Base-by-base conservation (phyloP, 140 eudicot species). In the Eryngium alpinum region DNA sequence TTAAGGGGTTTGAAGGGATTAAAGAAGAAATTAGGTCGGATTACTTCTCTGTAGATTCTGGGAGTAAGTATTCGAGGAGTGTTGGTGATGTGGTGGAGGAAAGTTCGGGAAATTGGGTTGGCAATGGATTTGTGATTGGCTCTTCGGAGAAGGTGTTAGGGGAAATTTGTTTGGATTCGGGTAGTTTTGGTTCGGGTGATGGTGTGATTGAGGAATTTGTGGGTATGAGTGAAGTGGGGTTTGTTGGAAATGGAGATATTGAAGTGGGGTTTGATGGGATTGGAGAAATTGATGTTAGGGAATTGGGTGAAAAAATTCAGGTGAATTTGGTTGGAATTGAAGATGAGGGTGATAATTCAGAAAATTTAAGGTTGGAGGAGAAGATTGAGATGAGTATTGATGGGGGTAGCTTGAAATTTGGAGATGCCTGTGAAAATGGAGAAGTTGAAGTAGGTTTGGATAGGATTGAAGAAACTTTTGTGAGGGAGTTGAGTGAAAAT, bases 1-100 rank as follows among this genome's bases (percentile, higher is more conserved):
- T 63, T 22, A 46, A 67, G 77, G 84, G 75, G 15, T 83, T 88
- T 50, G 87, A 86, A 34, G 93, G 81, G 38, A 77, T 86, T 60
- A 89, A 83, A 77, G 71, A 63, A 25, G 86, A 82, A 33, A 86
- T 96, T 69, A 88, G 81, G 82, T 50, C 85, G 65, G 89, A 92
- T 89, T 87, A 96, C 83, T 96, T 96, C 85, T 90, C 98, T 10
- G 18, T 88, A 27, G 94, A 91, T 75, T 75, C 92, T 52, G 86
- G 59, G 50, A 82, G 29, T 21, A 81, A 85, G 21, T 77, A 76
- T 21, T 76, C 76, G 7, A 9, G 62, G 72, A 33, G n/a, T 7
- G 69, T 12, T 65, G 84, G 46, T 46, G 89, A 77, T 84, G 82
- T 66, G 24, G 71, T 71, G 3, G 97, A 92, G 46, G 87, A 66